Conservation (phyloP, 768 basidiomycete species). For the Termitomyces sp. region DNA sequence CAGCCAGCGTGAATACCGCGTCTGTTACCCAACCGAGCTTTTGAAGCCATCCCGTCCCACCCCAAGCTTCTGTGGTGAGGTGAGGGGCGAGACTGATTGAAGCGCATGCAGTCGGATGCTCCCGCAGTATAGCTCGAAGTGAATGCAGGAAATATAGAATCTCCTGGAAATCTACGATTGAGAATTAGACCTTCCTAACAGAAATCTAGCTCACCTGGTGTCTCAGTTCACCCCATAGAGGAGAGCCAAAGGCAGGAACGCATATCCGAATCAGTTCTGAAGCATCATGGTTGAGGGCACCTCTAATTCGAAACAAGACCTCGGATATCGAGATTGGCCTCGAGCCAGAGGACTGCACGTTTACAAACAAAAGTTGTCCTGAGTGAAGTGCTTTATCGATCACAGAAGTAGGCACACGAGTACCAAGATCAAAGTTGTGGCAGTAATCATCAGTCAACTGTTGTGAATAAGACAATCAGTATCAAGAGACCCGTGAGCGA, state of each 20-base stretch:
- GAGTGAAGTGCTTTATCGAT: constrained; percentile 40
- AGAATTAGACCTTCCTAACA: background rate
- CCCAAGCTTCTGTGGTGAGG: constrained; percentile 55
- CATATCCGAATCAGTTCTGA: constrained; percentile 50
- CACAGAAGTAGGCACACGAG: constrained; percentile 49
- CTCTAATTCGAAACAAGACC: constrained; percentile 23
- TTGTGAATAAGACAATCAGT: background rate
- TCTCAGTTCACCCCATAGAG: constrained; percentile 64
- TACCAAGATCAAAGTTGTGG: constrained; percentile 69
- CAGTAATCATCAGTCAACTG: constrained; percentile 64
- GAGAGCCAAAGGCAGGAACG: constrained; percentile 58
- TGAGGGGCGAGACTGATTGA: constrained; percentile 66
- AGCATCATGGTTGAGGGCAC: constrained; percentile 22
- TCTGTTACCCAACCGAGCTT: constrained; percentile 81
- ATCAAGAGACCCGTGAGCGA: constrained; percentile 8
- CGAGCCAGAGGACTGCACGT: background rate
- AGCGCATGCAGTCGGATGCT: constrained; percentile 58
- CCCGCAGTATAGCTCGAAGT: constrained; percentile 59
- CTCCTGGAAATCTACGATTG: constrained; percentile 38
- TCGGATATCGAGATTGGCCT: constrained; percentile 14
- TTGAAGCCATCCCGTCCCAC: constrained; percentile 67
- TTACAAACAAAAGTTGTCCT: constrained; percentile 31
- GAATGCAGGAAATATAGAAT: constrained; percentile 70
- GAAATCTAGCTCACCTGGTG: constrained; percentile 42
- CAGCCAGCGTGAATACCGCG: constrained; percentile 65